These are phyloP conservation scores for Plectosphaerella sp. DNA, from an alignment of 2,329 filamentous ascomycete genomes.

Conservation along the genomic window DNA sequence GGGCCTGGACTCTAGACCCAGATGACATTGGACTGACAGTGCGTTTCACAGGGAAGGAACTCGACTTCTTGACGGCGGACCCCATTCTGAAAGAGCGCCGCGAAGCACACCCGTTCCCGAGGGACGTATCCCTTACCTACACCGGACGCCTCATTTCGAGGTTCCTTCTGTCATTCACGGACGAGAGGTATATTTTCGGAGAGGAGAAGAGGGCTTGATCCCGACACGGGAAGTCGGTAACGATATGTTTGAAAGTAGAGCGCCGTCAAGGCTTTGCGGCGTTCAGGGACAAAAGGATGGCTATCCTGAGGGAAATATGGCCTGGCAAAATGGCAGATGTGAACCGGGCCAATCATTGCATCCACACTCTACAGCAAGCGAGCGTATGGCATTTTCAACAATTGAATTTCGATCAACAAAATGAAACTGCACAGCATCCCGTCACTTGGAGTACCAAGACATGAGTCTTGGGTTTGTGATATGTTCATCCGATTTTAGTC, in stretches of 20 bases:
- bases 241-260: too few species aligned
- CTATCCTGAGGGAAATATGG: too few species aligned
- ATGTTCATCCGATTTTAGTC: slow-evolving; percentile 63
- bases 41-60: slow-evolving; percentile 32
- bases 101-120: slow-evolving; percentile 40
- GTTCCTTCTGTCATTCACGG: slow-evolving; percentile 50
- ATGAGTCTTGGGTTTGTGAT: not conserved
- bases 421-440: slow-evolving; percentile 5
- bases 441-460: not conserved
- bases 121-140: slow-evolving; percentile 45
- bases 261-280: too few species aligned
- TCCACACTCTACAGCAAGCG: not conserved
- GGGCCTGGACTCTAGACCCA: not conserved
- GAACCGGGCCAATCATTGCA: too few species aligned
- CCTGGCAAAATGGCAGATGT: too few species aligned
- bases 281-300: too few species aligned
- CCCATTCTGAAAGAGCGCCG: slow-evolving; percentile 35
- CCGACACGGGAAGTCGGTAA: too few species aligned
- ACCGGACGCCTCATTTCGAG: slow-evolving; percentile 47
- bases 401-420: not conserved
- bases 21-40: slow-evolving; percentile 13
- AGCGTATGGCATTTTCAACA: not conserved
- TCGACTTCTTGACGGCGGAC: slow-evolving; percentile 41
- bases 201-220: not conserved
- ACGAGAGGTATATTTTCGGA: slow-evolving; percentile 44